phyloP scores from a whole-genome alignment of 2,329 filamentous ascomycete genomes.

The Fusarium globosum region DNA sequence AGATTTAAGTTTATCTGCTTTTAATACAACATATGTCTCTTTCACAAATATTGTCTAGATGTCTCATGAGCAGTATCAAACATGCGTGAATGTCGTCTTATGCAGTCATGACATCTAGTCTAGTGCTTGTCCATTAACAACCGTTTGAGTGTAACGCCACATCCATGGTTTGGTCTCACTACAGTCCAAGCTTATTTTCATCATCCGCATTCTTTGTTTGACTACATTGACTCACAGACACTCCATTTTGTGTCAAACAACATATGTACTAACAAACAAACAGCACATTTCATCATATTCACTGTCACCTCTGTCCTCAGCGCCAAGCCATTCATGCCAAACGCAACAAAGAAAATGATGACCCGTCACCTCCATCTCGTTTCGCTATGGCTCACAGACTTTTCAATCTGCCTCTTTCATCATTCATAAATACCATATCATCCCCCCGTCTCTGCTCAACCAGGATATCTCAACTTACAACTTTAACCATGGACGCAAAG shows the following conservation, averaged over 20 bases:
- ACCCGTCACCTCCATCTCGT: too few species aligned
- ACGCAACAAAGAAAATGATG: neutral
- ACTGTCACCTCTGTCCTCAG: neutral
- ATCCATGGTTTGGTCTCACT: neutral
- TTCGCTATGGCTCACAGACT: neutral
- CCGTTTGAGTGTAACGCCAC: neutral
- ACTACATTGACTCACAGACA: neutral
- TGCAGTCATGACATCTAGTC: neutral
- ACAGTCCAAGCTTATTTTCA: neutral
- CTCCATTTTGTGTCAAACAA: neutral
- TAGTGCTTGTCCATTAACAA: neutral
- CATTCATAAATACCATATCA: neutral
- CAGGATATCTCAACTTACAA: too few species aligned
- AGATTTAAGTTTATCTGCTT: constrained; percentile 18
- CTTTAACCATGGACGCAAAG: constrained; percentile 4
- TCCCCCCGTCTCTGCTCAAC: neutral
- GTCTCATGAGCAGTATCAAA: neutral
- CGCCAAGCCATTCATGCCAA: neutral
- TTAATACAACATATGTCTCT: constrained; percentile 21
- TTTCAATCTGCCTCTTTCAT: neutral
- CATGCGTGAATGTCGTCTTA: neutral
- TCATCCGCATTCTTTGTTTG: neutral
- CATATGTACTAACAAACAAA: neutral
- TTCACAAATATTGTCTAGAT: neutral
- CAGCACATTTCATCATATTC: neutral